Percentiles rank a stretch among this genome's conserved stretches.
These are phyloP conservation scores for Symbiotaphrina buchneri DNA, from an alignment of 495 filamentous ascomycete genomes.

Conservation along the genomic window DNA sequence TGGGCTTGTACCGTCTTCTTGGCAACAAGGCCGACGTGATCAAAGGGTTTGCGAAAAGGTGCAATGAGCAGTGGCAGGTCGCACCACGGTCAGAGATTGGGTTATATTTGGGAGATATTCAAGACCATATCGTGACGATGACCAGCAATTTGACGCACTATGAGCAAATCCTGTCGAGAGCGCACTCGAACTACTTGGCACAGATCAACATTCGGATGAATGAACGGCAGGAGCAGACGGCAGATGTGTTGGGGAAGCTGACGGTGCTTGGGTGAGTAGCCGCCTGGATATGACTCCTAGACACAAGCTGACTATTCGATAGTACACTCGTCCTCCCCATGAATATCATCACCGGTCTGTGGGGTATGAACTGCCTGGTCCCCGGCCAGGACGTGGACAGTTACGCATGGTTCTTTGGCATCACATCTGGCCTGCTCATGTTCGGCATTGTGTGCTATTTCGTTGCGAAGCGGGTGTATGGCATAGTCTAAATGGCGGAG, in stretches of 20 bases:
- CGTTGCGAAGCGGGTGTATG: slow-evolving; percentile 61
- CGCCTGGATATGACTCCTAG: too few relatives aligned
- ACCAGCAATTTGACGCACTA: slow-evolving; percentile 86
- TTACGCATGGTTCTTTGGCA: slow-evolving; percentile 40
- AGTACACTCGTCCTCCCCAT: slow-evolving; percentile 92
- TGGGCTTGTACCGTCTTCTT: slow-evolving; percentile 76
- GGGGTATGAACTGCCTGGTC: slow-evolving; percentile 97
- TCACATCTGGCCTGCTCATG: slow-evolving; percentile 48
- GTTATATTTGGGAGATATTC: slow-evolving; percentile 87
- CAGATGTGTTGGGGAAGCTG: slow-evolving; percentile 80
- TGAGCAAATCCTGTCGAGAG: slow-evolving; percentile 80
- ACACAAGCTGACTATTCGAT: too few relatives aligned
- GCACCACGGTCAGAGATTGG: slow-evolving; percentile 90
- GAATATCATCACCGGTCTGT: slow-evolving; percentile 96
- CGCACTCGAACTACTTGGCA: slow-evolving; percentile 90
- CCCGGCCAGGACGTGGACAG: slow-evolving; percentile 59
- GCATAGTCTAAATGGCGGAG: slow-evolving; percentile 41
- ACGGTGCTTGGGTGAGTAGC: slow-evolving; percentile 92
- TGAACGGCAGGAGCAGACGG: slow-evolving; percentile 87
- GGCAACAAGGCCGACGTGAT: slow-evolving; percentile 98
- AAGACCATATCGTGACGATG: slow-evolving; percentile 98
- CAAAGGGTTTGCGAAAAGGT: slow-evolving; percentile 96
- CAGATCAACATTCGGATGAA: slow-evolving; percentile 94
- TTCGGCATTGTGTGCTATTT: slow-evolving; percentile 63
- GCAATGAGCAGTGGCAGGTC: slow-evolving; percentile 95